phyloP scores from a whole-genome alignment of 805 yeast genomes.

The Candida golubevii region DNA sequence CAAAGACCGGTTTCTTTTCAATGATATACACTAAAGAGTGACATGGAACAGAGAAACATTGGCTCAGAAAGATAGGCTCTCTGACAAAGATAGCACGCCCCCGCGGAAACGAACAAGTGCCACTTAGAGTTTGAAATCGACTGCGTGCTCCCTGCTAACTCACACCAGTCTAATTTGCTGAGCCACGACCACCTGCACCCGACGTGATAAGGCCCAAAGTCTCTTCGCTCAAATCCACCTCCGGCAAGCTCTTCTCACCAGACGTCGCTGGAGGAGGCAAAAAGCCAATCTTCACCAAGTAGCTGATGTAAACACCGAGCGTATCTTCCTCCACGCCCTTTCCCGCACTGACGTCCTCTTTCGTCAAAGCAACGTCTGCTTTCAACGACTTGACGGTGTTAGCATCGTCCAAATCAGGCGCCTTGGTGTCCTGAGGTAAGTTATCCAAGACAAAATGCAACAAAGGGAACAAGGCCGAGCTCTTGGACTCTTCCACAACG shows the following conservation, averaged over 20 bases:
- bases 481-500: slow-evolving; percentile 70
- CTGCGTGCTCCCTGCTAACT: no score
- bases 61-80: no score
- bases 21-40: no score
- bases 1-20: no score
- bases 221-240: slow-evolving; percentile 49
- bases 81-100: no score
- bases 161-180: slow-evolving; percentile 9
- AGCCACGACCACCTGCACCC: slow-evolving; percentile 21
- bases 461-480: slow-evolving; percentile 87
- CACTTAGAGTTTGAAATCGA: no score
- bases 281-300: slow-evolving; percentile 76
- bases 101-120: no score
- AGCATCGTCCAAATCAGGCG: slow-evolving; percentile 89
- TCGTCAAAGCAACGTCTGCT: slow-evolving; percentile 59
- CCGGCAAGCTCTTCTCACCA: slow-evolving; percentile 49
- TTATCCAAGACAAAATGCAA: slow-evolving; percentile 92
- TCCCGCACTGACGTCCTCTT: slow-evolving; percentile 64
- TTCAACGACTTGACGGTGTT: slow-evolving; percentile 72
- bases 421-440: slow-evolving; percentile 84
- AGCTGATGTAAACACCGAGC: slow-evolving; percentile 74
- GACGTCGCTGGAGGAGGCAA: slow-evolving; percentile 54
- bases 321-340: slow-evolving; percentile 66
- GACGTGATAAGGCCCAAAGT: slow-evolving; percentile 36
- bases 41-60: no score